Evolutionary conservation across 2,329 filamentous ascomycete genomes (phyloP), one percentile per base, ranked within the genome.

Genomic region (Paecilomyces sp.): DNA sequence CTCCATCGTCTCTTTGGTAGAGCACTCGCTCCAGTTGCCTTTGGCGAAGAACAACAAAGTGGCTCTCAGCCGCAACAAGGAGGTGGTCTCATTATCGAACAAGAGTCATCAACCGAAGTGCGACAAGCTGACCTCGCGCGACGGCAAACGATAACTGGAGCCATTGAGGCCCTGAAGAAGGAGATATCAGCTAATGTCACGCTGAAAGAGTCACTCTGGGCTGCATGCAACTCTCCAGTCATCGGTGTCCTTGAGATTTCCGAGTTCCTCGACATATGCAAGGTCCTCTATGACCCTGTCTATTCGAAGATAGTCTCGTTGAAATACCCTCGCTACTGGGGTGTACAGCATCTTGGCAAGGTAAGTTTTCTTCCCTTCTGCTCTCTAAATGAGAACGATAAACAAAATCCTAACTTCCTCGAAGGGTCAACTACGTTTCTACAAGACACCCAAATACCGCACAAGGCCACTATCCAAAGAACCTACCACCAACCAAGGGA

Each of bases 321-420:
- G 57, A 79, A 77, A 61, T 80, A 82, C 59, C 85, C 85, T 28
- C 79, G 78, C 12, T 85, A 83, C 67, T 88, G 83, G 82, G 78
- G 74, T 58, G 79, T 79, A 31, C 72, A 80, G 64, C 75, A 85
- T 64, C 62, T 81, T 24, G 84, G 84, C 58, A 79, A 80, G 65
- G 83, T 79, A 67, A 66, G 69, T 62, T 18, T 7, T 47, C 30
- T 54, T 22, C 3, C 12, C 15, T 25, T 47, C 50, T n/a, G 15
- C 18, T 28, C 18, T 47, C 34, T 47, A 25, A n/a, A 41, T 4
- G 51, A 12, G 25, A 53, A 22, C 53, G 22, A 9, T 53, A 54
- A 50, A 12, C 51, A 54, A 56, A 57, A 56, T 33, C 62, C 25
- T n/a, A 18, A 53, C 9, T 59, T 15, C 61, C 24, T 13, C n/a